Conservation (phyloP, 2,329 filamentous ascomycete species). For the Paracorniculantispora psalliotae region DNA sequence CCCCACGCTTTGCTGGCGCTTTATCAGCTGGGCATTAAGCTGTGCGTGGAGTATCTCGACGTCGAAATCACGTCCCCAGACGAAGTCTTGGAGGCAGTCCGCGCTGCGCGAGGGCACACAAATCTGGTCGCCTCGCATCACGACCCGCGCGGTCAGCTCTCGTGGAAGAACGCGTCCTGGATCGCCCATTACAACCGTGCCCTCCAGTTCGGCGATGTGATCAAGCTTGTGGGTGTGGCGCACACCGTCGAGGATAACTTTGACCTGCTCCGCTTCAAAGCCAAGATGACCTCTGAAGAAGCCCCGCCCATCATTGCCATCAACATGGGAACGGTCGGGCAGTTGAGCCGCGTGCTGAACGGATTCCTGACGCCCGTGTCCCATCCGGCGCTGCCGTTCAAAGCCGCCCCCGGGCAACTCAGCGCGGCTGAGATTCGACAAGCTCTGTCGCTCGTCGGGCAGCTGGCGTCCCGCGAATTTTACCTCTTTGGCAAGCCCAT, state of each 20-base stretch:
- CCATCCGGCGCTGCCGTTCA: constrained; percentile 82
- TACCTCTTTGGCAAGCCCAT: constrained; percentile 87
- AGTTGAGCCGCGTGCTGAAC: constrained; percentile 86
- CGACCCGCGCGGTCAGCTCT: constrained; percentile 71
- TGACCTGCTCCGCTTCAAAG: constrained; percentile 74
- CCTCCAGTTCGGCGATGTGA: constrained; percentile 82
- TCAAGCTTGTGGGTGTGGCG: constrained; percentile 88
- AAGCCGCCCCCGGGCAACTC: constrained; percentile 89
- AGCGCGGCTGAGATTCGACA: constrained; percentile 83
- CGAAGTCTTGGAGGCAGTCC: constrained; percentile 64
- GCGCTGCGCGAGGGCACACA: constrained; percentile 62
- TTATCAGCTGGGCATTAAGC: constrained; percentile 71
- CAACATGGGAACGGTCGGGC: constrained; percentile 87
- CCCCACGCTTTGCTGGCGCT: constrained; percentile 66
- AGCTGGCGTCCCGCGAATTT: constrained; percentile 71
- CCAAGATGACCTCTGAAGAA: constrained; percentile 66
- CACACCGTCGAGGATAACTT: constrained; percentile 78
- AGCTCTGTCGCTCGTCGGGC: constrained; percentile 71
- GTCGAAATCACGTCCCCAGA: constrained; percentile 84
- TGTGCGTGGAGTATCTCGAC: constrained; percentile 90
- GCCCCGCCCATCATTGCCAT: constrained; percentile 85
- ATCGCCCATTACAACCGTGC: constrained; percentile 84
- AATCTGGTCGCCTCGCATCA: constrained; percentile 95
- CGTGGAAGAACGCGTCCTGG: constrained; percentile 93
- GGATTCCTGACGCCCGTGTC: constrained; percentile 92